These are phyloP conservation scores for Mucor sp. DNA, from an alignment of 371 early-diverging fungal species.

Conservation along the genomic window DNA sequence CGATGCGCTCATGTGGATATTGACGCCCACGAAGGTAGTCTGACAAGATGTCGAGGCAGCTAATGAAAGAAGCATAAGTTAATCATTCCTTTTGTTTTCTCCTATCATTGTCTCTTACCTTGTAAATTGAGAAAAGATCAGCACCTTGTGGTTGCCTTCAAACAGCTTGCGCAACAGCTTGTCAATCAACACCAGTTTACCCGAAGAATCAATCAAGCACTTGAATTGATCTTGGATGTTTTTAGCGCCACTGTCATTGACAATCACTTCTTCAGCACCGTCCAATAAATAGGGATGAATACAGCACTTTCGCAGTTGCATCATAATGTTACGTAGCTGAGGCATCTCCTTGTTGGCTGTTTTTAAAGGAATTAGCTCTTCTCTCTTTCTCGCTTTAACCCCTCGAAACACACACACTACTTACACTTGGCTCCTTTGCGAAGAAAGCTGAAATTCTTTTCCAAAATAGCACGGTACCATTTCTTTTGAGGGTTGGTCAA, in stretches of 20 bases:
- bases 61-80: too few species aligned
- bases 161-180: constrained; percentile 83
- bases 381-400: too few species aligned
- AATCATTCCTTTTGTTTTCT: too few species aligned
- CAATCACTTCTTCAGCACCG: constrained; percentile 88
- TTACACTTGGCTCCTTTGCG: constrained; percentile 64
- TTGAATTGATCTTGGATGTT: constrained; percentile 71
- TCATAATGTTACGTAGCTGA: constrained; percentile 66
- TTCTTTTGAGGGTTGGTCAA: constrained; percentile 84
- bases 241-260: constrained; percentile 59
- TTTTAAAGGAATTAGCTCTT: not conserved
- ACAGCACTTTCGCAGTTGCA: constrained; percentile 88
- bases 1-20: constrained; percentile 89
- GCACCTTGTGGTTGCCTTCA: constrained; percentile 85
- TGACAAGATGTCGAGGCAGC: constrained; percentile 83
- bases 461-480: constrained; percentile 90
- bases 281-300: constrained; percentile 84
- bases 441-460: constrained; percentile 84
- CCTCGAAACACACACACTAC: not conserved
- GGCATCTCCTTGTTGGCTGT: constrained; percentile 61
- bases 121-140: constrained; percentile 97
- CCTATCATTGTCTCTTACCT: constrained; percentile 10
- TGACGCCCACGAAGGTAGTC: constrained; percentile 82
- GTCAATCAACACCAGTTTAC: constrained; percentile 88
- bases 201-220: constrained; percentile 82